Evolutionary conservation across 2,329 filamentous ascomycete genomes (phyloP).

Genomic region (Stachybotrys chartarum): DNA sequence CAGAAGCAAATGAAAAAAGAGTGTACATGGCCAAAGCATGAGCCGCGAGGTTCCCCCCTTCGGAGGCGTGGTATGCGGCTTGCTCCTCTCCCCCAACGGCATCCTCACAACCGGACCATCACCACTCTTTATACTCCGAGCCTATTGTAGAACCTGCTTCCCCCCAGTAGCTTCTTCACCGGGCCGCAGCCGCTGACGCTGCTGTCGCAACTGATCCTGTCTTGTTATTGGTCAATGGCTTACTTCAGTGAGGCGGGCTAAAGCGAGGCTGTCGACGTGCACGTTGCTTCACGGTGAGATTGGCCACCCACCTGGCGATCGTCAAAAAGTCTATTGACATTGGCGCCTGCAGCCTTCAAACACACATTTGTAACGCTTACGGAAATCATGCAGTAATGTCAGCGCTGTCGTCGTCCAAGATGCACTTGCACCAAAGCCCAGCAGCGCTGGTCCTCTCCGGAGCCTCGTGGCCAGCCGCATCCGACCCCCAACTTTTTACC

Average conservation of each 20-base stretch:
- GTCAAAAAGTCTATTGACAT: not conserved
- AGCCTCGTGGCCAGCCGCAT: not conserved
- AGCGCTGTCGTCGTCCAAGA: no score
- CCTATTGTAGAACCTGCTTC: no score
- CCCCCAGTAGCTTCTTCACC: no score
- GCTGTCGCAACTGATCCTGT: not conserved
- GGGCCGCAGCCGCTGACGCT: not conserved
- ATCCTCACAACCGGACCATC: not conserved
- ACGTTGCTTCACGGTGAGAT: not conserved
- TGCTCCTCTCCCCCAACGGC: not conserved
- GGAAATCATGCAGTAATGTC: no score
- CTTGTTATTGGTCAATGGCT: not conserved
- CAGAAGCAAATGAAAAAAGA: no score
- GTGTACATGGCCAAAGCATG: no score
- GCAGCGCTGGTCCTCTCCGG: no score
- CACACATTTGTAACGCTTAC: not conserved
- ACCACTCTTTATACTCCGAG: not conserved
- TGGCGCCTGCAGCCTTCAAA: not conserved
- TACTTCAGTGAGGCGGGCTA: not conserved
- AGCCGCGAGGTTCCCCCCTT: not conserved
- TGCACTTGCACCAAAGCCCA: no score
- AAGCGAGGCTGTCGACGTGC: not conserved
- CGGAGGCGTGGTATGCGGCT: not conserved
- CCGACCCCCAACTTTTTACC: not conserved
- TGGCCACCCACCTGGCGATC: not conserved